Evolutionary conservation across 345 rosid species (phyloP).

Genomic region (Populus alba): DNA sequence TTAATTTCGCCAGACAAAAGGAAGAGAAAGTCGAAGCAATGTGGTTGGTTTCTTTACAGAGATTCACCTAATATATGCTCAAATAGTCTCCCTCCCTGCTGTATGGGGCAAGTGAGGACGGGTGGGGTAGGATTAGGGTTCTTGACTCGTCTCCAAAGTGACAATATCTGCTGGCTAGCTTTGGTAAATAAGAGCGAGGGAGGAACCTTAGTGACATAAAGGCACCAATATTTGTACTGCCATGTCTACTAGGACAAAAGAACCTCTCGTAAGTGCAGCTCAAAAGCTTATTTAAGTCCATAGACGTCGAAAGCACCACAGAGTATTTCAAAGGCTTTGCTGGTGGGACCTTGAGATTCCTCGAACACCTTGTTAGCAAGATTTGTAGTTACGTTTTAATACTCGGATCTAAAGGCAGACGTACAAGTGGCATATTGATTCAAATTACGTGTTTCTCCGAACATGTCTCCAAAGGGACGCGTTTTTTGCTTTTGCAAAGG

Average conservation of each 20-base stretch:
- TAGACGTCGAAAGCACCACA: neutral
- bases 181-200: slow-evolving; percentile 1
- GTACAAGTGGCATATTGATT: no score
- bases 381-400: neutral
- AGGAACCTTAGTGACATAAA: neutral
- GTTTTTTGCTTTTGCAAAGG: no score
- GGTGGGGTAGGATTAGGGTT: slow-evolving; percentile 11
- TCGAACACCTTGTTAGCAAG: neutral
- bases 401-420: no score
- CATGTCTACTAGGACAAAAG: slow-evolving; percentile 2
- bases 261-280: neutral
- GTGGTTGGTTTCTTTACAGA: neutral
- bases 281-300: slow-evolving; percentile 7
- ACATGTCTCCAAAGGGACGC: no score
- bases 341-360: slow-evolving; percentile 7
- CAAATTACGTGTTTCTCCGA: no score
- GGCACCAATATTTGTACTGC: neutral
- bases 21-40: neutral
- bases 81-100: neutral
- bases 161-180: neutral
- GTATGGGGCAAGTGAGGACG: neutral
- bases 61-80: neutral
- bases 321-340: neutral
- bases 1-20: neutral
- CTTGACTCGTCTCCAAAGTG: neutral